Percentiles rank a stretch among this genome's conserved stretches.
These are phyloP conservation scores for Logfia minima DNA, from an alignment of 129 eudicot genomes.

Conservation along the genomic window DNA sequence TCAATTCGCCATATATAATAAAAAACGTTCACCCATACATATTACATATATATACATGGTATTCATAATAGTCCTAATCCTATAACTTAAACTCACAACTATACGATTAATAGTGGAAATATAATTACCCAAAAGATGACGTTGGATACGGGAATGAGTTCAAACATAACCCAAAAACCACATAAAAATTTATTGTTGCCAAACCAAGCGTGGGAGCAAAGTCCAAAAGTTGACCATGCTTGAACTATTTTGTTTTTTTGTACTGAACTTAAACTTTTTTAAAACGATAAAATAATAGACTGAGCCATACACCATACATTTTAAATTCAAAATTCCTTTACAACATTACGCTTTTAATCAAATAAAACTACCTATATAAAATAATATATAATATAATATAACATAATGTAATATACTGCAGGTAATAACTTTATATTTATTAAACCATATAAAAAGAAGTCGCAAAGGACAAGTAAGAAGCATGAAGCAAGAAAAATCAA, in stretches of 20 bases:
- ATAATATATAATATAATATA: background rate
- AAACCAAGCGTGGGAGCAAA: conserved; percentile 14
- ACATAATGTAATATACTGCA: background rate
- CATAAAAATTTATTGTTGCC: background rate
- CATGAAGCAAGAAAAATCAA: conserved; percentile 17
- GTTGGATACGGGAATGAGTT: no score
- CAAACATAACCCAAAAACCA: background rate
- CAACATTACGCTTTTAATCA: background rate
- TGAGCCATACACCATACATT: background rate
- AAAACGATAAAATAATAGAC: background rate
- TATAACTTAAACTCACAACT: no score
- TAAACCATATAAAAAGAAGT: background rate
- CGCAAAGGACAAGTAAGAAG: conserved; percentile 22
- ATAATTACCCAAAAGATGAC: no score
- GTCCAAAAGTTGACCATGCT: background rate
- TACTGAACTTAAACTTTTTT: background rate
- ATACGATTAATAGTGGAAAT: no score
- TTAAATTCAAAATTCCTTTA: no score
- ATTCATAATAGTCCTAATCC: no score
- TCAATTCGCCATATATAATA: no score
- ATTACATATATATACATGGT: no score
- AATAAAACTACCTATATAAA: background rate
- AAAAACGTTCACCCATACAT: no score
- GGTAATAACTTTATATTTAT: background rate
- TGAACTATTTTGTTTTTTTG: background rate